A percentile compares a stretch with the other conserved stretches of the same genome.
Conservation (phyloP, 164 flowering plant genomes). For the Sextonia rubra region DNA sequence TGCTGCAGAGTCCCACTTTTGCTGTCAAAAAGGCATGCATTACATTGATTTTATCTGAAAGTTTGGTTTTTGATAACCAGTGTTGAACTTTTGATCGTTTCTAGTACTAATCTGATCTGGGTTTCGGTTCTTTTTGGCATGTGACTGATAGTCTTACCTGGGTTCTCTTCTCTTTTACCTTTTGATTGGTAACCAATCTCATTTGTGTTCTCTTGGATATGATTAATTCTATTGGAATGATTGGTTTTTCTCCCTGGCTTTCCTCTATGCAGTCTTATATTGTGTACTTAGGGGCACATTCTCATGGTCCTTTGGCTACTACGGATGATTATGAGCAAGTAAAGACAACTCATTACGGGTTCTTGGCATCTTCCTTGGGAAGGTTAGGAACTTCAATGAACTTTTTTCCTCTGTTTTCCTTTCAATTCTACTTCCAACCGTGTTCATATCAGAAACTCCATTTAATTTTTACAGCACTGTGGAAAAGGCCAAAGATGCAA, state of each 20-base stretch:
- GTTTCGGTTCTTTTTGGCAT: not conserved
- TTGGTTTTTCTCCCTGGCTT: not conserved
- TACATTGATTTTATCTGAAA: not conserved
- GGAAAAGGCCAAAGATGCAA: conserved; percentile 42
- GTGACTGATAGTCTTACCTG: not conserved
- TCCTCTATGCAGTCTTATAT: conserved; percentile 40
- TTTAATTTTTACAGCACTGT: conserved; percentile 5
- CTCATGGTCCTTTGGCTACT: conserved; percentile 26
- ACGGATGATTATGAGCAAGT: conserved; percentile 27
- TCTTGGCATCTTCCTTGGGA: conserved; percentile 44
- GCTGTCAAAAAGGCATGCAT: conserved; percentile 29
- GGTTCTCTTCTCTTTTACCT: not conserved
- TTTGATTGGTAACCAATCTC: not conserved
- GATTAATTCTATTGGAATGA: not conserved
- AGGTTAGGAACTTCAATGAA: conserved; percentile 24
- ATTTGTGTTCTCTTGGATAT: not conserved
- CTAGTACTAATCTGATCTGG: not conserved
- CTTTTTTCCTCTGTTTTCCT: not conserved
- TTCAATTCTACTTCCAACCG: not conserved
- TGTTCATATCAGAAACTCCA: not conserved
- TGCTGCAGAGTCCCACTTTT: conserved; percentile 7
- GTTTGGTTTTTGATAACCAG: not conserved
- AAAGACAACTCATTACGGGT: conserved; percentile 39
- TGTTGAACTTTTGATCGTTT: not conserved
- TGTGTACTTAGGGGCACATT: conserved; percentile 58